Base-by-base conservation (phyloP, 371 early-diverging fungal genomes). In the Furculomyces boomerangus region DNA sequence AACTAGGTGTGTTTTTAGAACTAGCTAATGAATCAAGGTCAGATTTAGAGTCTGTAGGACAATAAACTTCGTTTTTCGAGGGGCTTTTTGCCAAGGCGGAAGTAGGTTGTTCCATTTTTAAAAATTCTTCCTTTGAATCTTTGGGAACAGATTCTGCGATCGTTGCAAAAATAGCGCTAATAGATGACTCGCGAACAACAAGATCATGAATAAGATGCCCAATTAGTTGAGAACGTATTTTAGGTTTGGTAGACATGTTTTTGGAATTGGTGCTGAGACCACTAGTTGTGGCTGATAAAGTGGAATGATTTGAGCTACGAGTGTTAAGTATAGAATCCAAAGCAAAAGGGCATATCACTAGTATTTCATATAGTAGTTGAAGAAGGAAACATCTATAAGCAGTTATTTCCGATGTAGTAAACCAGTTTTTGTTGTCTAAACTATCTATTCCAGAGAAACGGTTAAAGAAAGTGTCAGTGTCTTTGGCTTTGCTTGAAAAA, bases 341-440 rank as follows among this genome's bases (percentile, higher is more conserved):
- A 1, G 63, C 52, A 53, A 80, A 74, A n/a, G 88, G 78, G 68
- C 86, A 95, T 1, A 86, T 84, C 0, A 77, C 72, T 13, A 88
- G 72, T 5, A 96, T 72, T 62, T 96, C 97, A 10, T 83, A 74
- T 30, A 94, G 68, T 39, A 80, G 77, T 64, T 91, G 91, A 50
- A 96, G 63, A 30, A 94, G 56, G 71, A 86, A 90, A 48, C 85
- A 82, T 22, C 88, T 80, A 54, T 83, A 83, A 3, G 81, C 56
- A 69, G 64, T 62, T 7, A 65, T 64, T 27, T 71, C 65, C 2
- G 70, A 56, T 40, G 40, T 59, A 52, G 79, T 74, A 35, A 51
- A 28, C 30, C 29, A 31, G 8, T 22, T n/a, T 14, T 51, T 32
- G 14, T 30, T 35, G 26, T 51, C 35, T 7, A 18, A 13, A 25